Base-by-base conservation (phyloP, 129 eudicot genomes). In the Flaveria bidentis region DNA sequence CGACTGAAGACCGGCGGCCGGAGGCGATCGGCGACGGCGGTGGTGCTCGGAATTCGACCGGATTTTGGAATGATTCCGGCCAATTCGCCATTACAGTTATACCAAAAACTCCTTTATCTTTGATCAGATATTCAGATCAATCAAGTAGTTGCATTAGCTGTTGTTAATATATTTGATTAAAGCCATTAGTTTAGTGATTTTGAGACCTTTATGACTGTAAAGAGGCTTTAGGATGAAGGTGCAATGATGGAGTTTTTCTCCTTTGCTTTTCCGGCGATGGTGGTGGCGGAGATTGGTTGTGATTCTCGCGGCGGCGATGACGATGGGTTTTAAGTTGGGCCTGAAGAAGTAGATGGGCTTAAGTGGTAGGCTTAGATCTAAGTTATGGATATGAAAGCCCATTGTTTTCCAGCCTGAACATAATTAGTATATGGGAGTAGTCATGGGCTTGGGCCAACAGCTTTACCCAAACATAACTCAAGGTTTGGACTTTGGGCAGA, bases 21-120 rank as follows among this genome's bases (percentile, higher is more conserved):
- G 88, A 73, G 30, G 89, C 94, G 1, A 91, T 85, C 8, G 97
- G 97, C 2, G 97, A 91, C 0, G 97, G 96, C 22, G 92, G 92
- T 17, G 96, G 97, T 1, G 97, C 96, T 6, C 96, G 87, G 78
- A 91, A 91, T 68, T 88, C 82, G 67, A 80, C 5, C 56, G 68
- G 47, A 6, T 68, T 79, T 13, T 81, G 82, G 39, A 78, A 75
- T 6, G 84, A 69, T 62, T 89, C 87, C 0, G 83, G 87, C n/a
- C 83, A 75, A 4, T 78, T 56, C 28, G 85, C 85, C 96, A 81
- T 85, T 3, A 17, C 53, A 36, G 71, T 61, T 67, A 51, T 58
- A 7, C 22, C n/a, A 14, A 17, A 33, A 42, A 39, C 41, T 66
- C 2, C 10, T 60, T 33, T 61, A 45, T 17, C 9, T 58, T 62